A percentile compares a stretch with the other conserved stretches of the same genome.
Conservation (phyloP, 2,329 filamentous ascomycete species). For the Fusarium abutilonis region DNA sequence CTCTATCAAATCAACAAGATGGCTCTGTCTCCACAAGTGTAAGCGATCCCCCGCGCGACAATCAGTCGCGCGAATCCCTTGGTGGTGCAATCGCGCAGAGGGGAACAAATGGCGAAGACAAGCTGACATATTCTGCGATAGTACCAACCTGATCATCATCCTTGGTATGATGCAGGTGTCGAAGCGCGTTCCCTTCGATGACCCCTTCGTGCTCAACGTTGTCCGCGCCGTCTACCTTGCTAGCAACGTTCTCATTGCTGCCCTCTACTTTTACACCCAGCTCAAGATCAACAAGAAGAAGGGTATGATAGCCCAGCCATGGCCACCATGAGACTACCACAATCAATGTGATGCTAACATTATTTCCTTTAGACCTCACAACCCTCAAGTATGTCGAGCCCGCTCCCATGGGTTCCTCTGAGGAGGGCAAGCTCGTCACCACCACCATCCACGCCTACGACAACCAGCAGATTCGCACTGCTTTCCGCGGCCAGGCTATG, state of each 20-base stretch:
- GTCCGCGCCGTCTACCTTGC: constrained; percentile 65
- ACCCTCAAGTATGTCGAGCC: constrained; percentile 99
- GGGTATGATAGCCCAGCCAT: constrained; percentile 66
- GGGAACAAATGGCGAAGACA: constrained; percentile 40
- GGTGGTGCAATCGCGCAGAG: constrained; percentile 29
- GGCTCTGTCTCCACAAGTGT: constrained; percentile 74
- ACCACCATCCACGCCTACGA: constrained; percentile 98
- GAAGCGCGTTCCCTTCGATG: constrained; percentile 94
- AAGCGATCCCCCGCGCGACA: constrained; percentile 46
- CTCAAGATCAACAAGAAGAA: constrained; percentile 93
- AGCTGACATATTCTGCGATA: constrained; percentile 53
- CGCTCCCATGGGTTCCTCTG: constrained; percentile 88
- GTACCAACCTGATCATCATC: constrained; percentile 93
- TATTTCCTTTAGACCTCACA: constrained; percentile 77
- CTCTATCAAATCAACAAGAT: constrained; percentile 56
- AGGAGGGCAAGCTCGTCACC: constrained; percentile 95
- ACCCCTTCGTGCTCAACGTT: constrained; percentile 70
- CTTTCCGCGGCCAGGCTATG: constrained; percentile 93
- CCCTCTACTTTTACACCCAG: constrained; percentile 87
- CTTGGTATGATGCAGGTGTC: constrained; percentile 98
- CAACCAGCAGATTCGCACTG: constrained; percentile 80
- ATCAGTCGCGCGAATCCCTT: constrained; percentile 19
- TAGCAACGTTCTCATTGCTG: constrained; percentile 83
- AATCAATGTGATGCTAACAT: constrained; percentile 19
- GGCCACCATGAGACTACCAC: background rate